Conservation (phyloP, 2,329 filamentous ascomycete species). For the Aureobasidium melanogenum region DNA sequence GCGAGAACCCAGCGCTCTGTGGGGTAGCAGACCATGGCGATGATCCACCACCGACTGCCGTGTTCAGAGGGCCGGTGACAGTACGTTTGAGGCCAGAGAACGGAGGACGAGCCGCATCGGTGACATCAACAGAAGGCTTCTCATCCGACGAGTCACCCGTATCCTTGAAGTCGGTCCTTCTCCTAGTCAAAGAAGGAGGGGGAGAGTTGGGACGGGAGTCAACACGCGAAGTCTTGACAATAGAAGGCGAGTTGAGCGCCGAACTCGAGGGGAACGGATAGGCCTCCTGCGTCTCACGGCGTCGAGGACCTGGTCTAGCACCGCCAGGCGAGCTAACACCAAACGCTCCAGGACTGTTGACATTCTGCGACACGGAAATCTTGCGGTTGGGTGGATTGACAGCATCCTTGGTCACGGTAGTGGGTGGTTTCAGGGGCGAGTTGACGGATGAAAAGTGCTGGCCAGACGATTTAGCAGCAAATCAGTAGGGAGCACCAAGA, state of each 20-base stretch:
- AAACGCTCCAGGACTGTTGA: slow-evolving; percentile 55
- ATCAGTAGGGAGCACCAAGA: background rate
- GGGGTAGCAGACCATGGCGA: slow-evolving; percentile 54
- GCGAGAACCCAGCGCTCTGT: slow-evolving; percentile 54
- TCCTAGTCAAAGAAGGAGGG: slow-evolving; percentile 50
- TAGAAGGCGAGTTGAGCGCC: slow-evolving; percentile 41
- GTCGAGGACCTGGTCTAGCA: slow-evolving; percentile 64
- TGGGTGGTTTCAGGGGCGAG: slow-evolving; percentile 79
- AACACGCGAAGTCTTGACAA: slow-evolving; percentile 44
- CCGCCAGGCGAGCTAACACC: slow-evolving; percentile 66
- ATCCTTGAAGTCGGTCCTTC: slow-evolving; percentile 55
- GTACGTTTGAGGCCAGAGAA: slow-evolving; percentile 50
- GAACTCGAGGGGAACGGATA: slow-evolving; percentile 41
- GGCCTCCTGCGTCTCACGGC: slow-evolving; percentile 75
- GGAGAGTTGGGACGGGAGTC: slow-evolving; percentile 52
- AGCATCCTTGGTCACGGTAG: slow-evolving; percentile 53
- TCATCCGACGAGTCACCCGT: slow-evolving; percentile 25
- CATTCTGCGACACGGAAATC: slow-evolving; percentile 62
- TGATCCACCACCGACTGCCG: slow-evolving; percentile 37
- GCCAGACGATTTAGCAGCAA: slow-evolving; percentile 18
- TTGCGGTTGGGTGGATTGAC: slow-evolving; percentile 63
- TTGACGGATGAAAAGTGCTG: slow-evolving; percentile 87
- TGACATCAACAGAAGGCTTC: slow-evolving; percentile 27
- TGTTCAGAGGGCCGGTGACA: slow-evolving; percentile 45
- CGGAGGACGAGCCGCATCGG: slow-evolving; percentile 27